A percentile compares a stretch with the other conserved stretches of the same genome.
These are phyloP conservation scores for Talaromyces wortmannii DNA, from an alignment of 495 filamentous ascomycete genomes.

Conservation along the genomic window DNA sequence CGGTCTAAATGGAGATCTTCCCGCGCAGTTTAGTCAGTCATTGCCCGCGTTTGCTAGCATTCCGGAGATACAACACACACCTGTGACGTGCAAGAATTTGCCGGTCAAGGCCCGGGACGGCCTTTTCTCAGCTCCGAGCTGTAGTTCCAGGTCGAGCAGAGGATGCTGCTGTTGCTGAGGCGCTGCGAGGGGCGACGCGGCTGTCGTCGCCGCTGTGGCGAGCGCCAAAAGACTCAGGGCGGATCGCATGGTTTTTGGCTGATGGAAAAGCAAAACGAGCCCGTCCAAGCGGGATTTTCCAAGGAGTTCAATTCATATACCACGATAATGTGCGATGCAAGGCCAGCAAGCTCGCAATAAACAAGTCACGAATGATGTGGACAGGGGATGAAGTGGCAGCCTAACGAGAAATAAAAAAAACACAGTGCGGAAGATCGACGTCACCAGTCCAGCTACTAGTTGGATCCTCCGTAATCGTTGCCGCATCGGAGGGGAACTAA, in stretches of 20 bases:
- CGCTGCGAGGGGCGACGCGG: background rate
- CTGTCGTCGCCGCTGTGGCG: background rate
- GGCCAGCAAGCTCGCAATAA: too few species aligned
- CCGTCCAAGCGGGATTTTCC: too few species aligned
- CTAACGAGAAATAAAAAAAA: background rate
- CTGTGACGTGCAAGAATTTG: constrained; percentile 91
- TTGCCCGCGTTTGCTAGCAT: too few species aligned
- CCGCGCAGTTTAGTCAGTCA: background rate
- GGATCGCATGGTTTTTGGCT: background rate
- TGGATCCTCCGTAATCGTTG: background rate
- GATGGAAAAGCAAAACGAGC: too few species aligned
- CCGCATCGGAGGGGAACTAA: background rate
- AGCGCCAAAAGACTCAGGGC: background rate
- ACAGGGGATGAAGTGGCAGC: background rate
- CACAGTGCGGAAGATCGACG: background rate
- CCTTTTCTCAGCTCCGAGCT: background rate
- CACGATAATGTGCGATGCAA: too few species aligned
- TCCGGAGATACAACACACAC: constrained; percentile 33
- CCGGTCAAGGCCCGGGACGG: constrained; percentile 36
- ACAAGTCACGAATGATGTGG: too few species aligned
- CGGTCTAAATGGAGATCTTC: constrained; percentile 86
- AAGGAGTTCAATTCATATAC: too few species aligned
- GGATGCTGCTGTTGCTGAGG: constrained; percentile 6
- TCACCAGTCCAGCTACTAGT: background rate
- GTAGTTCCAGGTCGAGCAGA: background rate